Evolutionary conservation across 768 basidiomycete genomes (phyloP).

Genomic region (Kwoniella heveanensis): DNA sequence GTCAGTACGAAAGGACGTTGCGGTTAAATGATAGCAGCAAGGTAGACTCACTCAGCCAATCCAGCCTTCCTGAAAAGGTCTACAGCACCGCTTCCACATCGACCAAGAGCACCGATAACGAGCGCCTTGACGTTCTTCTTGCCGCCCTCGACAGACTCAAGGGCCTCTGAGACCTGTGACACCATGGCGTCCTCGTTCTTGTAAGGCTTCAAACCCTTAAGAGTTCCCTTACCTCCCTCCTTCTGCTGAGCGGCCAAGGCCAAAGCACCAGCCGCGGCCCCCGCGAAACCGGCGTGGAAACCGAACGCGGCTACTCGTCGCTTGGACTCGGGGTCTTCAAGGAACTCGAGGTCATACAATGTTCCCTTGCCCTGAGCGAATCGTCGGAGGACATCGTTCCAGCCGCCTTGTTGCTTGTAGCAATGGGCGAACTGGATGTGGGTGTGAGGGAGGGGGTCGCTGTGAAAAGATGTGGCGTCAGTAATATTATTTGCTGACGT

Average conservation of each 20-base stretch:
- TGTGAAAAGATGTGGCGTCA: conserved; percentile 43
- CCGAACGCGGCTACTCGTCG: conserved; percentile 97
- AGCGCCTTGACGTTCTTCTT: conserved; percentile 68
- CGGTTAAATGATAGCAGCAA: too few species aligned
- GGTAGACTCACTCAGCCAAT: conserved; percentile 74
- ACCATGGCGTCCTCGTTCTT: conserved; percentile 84
- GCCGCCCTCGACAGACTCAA: conserved; percentile 62
- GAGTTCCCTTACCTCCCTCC: conserved; percentile 58
- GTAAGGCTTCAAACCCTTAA: conserved; percentile 77
- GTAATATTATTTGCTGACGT: too few species aligned
- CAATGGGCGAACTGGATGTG: conserved; percentile 99
- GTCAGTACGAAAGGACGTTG: not conserved
- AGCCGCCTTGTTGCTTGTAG: conserved; percentile 93
- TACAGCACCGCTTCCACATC: conserved; percentile 92
- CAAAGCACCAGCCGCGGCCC: conserved; percentile 78
- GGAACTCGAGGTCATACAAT: conserved; percentile 93
- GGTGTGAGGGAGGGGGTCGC: conserved; percentile 78
- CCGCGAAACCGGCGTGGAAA: conserved; percentile 98
- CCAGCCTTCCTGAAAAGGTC: conserved; percentile 95
- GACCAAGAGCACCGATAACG: conserved; percentile 92
- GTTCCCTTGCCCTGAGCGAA: conserved; percentile 79
- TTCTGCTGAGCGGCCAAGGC: conserved; percentile 70
- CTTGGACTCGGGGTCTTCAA: conserved; percentile 72
- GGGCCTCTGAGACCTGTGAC: conserved; percentile 65
- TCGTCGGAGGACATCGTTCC: conserved; percentile 79